These are phyloP conservation scores for Zymoseptoria crescenta DNA, from an alignment of 2,329 filamentous ascomycete genomes.

Conservation along the genomic window DNA sequence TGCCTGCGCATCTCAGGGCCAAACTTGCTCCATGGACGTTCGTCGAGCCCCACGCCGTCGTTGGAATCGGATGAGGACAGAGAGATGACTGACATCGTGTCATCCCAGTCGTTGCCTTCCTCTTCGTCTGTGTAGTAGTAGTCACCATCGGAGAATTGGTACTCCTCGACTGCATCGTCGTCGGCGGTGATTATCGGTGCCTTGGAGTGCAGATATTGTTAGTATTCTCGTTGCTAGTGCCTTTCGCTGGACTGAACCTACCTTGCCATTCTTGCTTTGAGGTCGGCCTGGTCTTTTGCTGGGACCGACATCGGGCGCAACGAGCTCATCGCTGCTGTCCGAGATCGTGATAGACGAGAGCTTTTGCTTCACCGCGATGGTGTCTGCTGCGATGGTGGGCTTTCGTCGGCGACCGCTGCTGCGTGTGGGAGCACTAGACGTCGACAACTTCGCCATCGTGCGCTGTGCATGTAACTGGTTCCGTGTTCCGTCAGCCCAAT, in stretches of 20 bases:
- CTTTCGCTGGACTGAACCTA: not conserved
- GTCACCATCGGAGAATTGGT: conserved; percentile 13
- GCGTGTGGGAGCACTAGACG: not conserved
- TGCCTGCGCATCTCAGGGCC: conserved; percentile 7
- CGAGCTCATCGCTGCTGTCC: conserved; percentile 4
- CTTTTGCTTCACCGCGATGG: conserved; percentile 13
- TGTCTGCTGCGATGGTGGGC: conserved; percentile 9
- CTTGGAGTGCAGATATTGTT: not conserved
- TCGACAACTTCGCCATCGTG: conserved; percentile 1
- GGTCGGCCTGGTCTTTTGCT: not conserved
- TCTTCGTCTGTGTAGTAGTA: conserved; percentile 14
- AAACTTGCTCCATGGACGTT: conserved; percentile 22
- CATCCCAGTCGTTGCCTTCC: conserved; percentile 10
- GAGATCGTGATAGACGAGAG: conserved; percentile 5
- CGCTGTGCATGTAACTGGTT: not conserved
- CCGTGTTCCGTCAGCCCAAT: not conserved
- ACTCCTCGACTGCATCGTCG: conserved; percentile 15
- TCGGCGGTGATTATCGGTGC: conserved; percentile 3
- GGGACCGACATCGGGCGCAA: not conserved
- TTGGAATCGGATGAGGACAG: conserved; percentile 9
- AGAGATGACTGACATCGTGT: conserved; percentile 19
- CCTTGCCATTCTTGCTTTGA: not conserved
- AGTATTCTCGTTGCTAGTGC: not conserved
- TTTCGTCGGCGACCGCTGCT: not conserved
- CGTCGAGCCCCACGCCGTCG: conserved; percentile 5